Percentiles rank a stretch among this genome's conserved stretches.
These are phyloP conservation scores for Colletotrichum scovillei DNA, from an alignment of 2,329 filamentous ascomycete genomes.

Conservation along the genomic window DNA sequence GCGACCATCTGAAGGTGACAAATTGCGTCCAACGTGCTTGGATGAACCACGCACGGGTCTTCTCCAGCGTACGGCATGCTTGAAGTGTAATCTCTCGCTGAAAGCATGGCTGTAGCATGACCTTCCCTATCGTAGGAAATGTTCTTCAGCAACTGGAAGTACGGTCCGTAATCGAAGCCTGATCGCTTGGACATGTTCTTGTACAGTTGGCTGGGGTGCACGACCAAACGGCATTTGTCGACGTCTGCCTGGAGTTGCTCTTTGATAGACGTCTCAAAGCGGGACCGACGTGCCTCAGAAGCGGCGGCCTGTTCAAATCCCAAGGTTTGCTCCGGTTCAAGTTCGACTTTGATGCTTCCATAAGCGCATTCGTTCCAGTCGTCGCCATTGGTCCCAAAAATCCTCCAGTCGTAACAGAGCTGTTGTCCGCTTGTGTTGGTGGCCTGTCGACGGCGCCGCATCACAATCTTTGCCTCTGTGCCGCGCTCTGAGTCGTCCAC, in stretches of 20 bases:
- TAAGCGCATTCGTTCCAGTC: conserved; percentile 19
- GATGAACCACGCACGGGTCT: conserved; percentile 27
- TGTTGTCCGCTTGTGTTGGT: conserved; percentile 17
- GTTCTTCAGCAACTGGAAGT: conserved; percentile 21
- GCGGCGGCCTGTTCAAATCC: background rate
- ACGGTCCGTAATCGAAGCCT: conserved; percentile 28
- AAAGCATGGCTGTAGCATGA: conserved; percentile 6
- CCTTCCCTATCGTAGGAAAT: conserved; percentile 6
- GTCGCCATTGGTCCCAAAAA: conserved; percentile 10
- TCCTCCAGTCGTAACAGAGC: conserved; percentile 12
- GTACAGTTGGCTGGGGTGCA: conserved; percentile 11
- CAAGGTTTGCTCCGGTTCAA: background rate
- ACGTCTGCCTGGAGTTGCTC: background rate
- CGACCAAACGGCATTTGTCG: background rate
- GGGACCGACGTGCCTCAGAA: background rate
- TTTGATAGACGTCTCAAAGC: background rate
- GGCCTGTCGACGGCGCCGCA: conserved; percentile 22
- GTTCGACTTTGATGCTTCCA: conserved; percentile 18
- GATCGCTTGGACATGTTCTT: background rate
- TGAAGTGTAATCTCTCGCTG: background rate
- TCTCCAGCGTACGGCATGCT: conserved; percentile 28
- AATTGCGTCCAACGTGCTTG: conserved; percentile 15
- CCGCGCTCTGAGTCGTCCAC: conserved; percentile 11
- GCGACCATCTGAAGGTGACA: conserved; percentile 22
- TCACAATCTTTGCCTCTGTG: conserved; percentile 16